Evolutionary conservation across 2,329 filamentous ascomycete species (phyloP).

Genomic region (Ophiostoma piceae): DNA sequence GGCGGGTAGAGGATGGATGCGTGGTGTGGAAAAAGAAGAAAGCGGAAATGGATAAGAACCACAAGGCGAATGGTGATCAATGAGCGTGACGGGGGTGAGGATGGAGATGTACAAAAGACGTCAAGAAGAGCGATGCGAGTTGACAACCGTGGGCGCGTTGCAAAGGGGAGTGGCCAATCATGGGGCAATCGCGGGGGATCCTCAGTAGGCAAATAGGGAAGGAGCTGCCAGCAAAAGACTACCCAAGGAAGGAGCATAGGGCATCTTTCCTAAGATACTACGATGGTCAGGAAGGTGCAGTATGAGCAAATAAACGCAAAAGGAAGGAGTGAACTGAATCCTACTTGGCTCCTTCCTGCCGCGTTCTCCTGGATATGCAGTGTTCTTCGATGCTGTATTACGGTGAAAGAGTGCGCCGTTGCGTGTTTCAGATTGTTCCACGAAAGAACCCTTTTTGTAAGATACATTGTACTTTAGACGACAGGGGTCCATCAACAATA

Average conservation of each 20-base stretch:
- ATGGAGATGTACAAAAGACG: not conserved
- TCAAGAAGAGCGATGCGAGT: not conserved
- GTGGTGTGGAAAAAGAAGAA: not conserved
- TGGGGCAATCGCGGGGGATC: conserved; percentile 2
- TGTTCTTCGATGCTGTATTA: not conserved
- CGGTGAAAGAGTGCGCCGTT: not conserved
- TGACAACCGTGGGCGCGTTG: not conserved
- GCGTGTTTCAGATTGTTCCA: conserved; percentile 24
- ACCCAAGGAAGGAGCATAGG: not conserved
- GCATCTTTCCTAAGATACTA: not conserved
- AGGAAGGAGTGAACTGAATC: not conserved
- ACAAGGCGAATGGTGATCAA: not conserved
- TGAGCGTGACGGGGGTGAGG: not conserved
- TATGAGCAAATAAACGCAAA: not conserved
- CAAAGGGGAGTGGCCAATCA: not conserved
- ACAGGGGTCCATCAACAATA: not conserved
- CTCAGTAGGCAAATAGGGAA: not conserved
- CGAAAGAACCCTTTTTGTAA: conserved; percentile 1
- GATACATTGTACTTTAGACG: not conserved
- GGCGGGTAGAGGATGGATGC: not conserved
- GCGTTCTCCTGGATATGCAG: not conserved
- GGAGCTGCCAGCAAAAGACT: not conserved
- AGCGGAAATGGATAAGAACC: not conserved
- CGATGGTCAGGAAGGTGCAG: not conserved
- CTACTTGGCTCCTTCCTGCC: not conserved